phyloP scores from a whole-genome alignment of 345 rosid species.

The Rhizophora mangle region DNA sequence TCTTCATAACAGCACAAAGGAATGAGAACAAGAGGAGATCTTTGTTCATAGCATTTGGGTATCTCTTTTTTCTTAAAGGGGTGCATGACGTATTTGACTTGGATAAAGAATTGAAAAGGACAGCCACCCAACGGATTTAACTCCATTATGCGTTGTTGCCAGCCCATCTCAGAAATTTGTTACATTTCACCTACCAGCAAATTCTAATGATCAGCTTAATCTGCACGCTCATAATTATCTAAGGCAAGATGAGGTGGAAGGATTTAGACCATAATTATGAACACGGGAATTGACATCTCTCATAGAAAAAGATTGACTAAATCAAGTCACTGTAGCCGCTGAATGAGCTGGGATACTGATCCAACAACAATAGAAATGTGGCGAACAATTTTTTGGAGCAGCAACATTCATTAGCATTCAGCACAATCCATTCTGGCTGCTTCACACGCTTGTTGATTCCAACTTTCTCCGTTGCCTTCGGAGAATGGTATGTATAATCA shows the following conservation, averaged over 20 bases:
- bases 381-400: too few species aligned
- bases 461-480: too few species aligned
- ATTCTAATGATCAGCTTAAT: not conserved
- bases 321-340: not conserved
- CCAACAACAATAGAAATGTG: too few species aligned
- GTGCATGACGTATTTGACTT: constrained; percentile 28
- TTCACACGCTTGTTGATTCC: too few species aligned
- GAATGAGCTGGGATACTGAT: too few species aligned
- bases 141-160: constrained; percentile 9
- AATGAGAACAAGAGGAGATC: constrained; percentile 10
- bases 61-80: not conserved
- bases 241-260: not conserved
- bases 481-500: too few species aligned
- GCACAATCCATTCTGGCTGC: too few species aligned
- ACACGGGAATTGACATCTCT: not conserved
- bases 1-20: constrained; percentile 17
- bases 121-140: constrained; percentile 26
- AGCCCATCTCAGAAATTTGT: constrained; percentile 3
- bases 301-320: not conserved
- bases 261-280: not conserved
- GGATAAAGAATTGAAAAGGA: constrained; percentile 38
- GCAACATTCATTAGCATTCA: too few species aligned
- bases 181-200: not conserved
- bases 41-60: constrained; percentile 11
- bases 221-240: not conserved